Base-by-base conservation (phyloP, 208 protist species). In the Leishmania arabica region DNA sequence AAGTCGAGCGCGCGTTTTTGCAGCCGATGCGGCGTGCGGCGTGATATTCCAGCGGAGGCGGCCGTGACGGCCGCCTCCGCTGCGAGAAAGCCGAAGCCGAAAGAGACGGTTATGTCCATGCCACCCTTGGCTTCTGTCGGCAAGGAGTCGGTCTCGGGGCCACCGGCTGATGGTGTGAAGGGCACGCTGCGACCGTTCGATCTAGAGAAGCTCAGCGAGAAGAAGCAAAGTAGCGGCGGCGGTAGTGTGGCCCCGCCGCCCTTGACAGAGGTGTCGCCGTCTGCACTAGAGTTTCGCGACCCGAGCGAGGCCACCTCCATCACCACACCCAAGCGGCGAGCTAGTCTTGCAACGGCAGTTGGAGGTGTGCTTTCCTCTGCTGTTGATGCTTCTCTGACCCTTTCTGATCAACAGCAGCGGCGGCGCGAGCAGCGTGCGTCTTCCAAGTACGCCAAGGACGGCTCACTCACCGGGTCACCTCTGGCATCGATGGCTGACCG, bases 1-100 rank as follows among this genome's bases (percentile, higher is more conserved):
- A 95, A 93, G 64, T 9, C 78, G 6, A 96, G 80, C 27, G 95
- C 95, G 4, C 93, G 93, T 73, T 98, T 98, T 75, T 98, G 95
- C 73, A 89, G 88, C 54, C 94, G 93, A 74, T 98, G 95, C 79
- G 95, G 95, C 27, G 83, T 83, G 58, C 95, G 21, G 8, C 45
- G 62, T 7, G 65, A 76, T 17, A 58, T n/a, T 40, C 27, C 42
- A 51, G 9, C 51, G 0, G 8, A 27, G 17, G 21, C 56, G 17
- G 54, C 40, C 15, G 54, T 31, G 1, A 47, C 49, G 73, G 37
- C 73, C 31, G 54, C 49, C 19, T 13, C 66, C 69, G 42, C 24
- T n/a, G 53, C 42, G 70, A 42, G 62, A 42, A 64, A 31, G 34
- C 13, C 80, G 19, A 47, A 49, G 8, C 1, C 80, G 0, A 69